Conservation (phyloP, 441 rosid genomes). For the Bocquillonia castaneifolia region DNA sequence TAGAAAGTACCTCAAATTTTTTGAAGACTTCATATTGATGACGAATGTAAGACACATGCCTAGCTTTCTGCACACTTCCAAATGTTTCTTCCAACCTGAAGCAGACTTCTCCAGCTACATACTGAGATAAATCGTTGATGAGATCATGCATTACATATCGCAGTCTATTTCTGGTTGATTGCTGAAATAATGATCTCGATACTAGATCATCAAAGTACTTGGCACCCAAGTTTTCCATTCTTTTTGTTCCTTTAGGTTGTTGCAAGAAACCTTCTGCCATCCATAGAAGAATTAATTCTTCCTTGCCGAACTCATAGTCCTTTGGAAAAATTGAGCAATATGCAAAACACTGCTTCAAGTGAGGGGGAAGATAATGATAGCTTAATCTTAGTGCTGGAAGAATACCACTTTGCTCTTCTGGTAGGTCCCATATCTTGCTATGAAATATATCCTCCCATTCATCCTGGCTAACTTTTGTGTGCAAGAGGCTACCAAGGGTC, state of each 20-base stretch:
- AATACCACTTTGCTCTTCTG: background rate
- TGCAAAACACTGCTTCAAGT: conserved; percentile 8
- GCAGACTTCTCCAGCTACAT: conserved; percentile 2
- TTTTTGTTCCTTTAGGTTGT: background rate
- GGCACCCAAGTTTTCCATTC: conserved; percentile 17
- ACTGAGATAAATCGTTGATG: conserved; percentile 10
- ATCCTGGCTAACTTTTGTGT: background rate
- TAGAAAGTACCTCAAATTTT: background rate
- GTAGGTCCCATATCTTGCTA: conserved; percentile 2
- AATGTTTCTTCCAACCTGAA: background rate
- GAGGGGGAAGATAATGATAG: conserved; percentile 12
- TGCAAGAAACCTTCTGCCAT: conserved; percentile 25
- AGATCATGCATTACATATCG: conserved; percentile 21
- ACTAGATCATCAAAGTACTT: conserved; percentile 25
- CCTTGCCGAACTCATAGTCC: background rate
- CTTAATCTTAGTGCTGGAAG: conserved; percentile 10
- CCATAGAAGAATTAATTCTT: background rate
- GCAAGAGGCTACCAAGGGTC: background rate
- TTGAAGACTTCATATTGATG: background rate
- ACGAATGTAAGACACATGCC: conserved; percentile 6
- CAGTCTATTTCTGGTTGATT: background rate
- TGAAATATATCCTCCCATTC: background rate
- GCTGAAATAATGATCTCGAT: conserved; percentile 28
- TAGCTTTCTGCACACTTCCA: background rate
- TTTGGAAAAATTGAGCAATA: conserved; percentile 14